These are phyloP conservation scores for Apiotrichum laibachii DNA, from an alignment of 1,284 basidiomycete genomes.

Conservation along the genomic window DNA sequence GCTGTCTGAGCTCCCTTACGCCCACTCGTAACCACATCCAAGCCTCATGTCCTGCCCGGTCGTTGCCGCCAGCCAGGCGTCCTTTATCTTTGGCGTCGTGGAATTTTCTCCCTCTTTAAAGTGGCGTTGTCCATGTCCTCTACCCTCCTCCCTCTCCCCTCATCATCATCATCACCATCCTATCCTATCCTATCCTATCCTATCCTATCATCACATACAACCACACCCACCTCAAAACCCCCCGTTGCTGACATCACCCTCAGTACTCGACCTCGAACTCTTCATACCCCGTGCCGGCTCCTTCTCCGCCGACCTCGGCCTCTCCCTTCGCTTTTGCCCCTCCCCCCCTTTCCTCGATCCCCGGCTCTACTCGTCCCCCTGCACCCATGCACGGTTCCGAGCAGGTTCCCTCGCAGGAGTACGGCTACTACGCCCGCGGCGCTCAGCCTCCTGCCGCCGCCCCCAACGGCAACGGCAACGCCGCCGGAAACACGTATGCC, in stretches of 20 bases:
- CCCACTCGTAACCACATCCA: too few species aligned
- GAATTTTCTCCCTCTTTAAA: too few species aligned
- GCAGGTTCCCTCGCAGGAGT: slow-evolving; percentile 23
- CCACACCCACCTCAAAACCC: not conserved
- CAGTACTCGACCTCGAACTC: slow-evolving; percentile 7
- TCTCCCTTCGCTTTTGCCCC: slow-evolving; percentile 48
- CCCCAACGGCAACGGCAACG: slow-evolving; percentile 13
- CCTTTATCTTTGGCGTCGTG: too few species aligned
- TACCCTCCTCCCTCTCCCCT: not conserved
- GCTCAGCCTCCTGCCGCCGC: slow-evolving; percentile 9
- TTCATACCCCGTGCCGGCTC: slow-evolving; percentile 6
- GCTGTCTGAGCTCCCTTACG: too few species aligned
- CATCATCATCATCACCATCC: not conserved
- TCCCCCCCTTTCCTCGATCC: slow-evolving; percentile 35
- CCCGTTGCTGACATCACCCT: not conserved
- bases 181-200: not conserved
- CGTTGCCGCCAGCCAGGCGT: too few species aligned
- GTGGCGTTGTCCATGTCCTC: not conserved
- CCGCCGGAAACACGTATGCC: slow-evolving; percentile 24
- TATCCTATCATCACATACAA: not conserved
- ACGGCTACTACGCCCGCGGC: slow-evolving; percentile 21
- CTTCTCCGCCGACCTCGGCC: slow-evolving; percentile 34
- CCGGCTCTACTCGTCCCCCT: slow-evolving; percentile 25
- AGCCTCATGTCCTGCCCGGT: too few species aligned
- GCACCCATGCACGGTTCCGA: slow-evolving; percentile 37